Conservation (phyloP, 352 stramenopile species). For the Pythium rhizo-oryzae region DNA sequence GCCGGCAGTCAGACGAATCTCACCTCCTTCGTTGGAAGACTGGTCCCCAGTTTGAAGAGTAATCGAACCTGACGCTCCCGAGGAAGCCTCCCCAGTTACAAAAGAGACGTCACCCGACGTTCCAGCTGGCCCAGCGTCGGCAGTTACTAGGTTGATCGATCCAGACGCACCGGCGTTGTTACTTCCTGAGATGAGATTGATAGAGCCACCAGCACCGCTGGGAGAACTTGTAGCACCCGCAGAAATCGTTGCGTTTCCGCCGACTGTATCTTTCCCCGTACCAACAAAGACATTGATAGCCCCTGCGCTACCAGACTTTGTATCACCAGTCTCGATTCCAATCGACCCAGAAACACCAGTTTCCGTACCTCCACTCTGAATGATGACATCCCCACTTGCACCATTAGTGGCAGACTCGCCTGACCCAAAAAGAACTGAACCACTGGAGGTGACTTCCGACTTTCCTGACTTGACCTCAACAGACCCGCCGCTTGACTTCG, state of each 20-base stretch:
- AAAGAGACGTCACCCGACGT: constrained; percentile 44
- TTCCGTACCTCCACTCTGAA: constrained; percentile 41
- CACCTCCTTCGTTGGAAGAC: constrained; percentile 32
- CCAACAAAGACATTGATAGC: constrained; percentile 53
- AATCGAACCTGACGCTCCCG: constrained; percentile 44
- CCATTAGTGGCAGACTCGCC: constrained; percentile 31
- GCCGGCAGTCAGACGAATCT: constrained; percentile 46
- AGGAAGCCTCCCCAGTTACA: constrained; percentile 42
- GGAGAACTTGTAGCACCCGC: constrained; percentile 42
- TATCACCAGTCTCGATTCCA: constrained; percentile 44
- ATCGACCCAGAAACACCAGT: constrained; percentile 47
- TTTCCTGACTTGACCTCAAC: constrained; percentile 46
- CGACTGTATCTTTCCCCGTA: constrained; percentile 31
- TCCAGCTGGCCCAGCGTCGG: constrained; percentile 39
- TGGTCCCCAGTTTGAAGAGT: constrained; percentile 51
- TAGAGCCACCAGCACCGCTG: constrained; percentile 37
- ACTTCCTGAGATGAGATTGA: constrained; percentile 47
- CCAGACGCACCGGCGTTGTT: constrained; percentile 46
- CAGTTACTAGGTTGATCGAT: constrained; percentile 42
- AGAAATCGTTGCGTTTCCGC: constrained; percentile 48
- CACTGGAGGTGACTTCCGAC: constrained; percentile 45
- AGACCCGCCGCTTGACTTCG: constrained; percentile 43
- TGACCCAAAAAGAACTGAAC: constrained; percentile 42
- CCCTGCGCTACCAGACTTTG: constrained; percentile 39
- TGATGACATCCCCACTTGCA: constrained; percentile 37